These are phyloP conservation scores for Serpula lacrymans DNA, from an alignment of 768 basidiomycete species.

Conservation along the genomic window DNA sequence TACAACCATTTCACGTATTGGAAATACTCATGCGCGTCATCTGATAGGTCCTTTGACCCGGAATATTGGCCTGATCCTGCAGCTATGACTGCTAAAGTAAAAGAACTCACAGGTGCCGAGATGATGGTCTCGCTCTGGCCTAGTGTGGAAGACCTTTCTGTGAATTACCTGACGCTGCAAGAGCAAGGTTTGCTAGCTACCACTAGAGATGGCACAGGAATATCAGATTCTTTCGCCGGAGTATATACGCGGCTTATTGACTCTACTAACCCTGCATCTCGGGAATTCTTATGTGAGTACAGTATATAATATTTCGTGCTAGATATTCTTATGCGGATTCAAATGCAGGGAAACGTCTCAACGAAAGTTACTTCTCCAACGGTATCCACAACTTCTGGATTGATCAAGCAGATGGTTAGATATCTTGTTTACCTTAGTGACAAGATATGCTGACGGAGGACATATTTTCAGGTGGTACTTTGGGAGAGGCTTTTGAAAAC, in stretches of 20 bases:
- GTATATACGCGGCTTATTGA: conserved; percentile 35
- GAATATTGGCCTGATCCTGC: conserved; percentile 33
- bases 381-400: conserved; percentile 39
- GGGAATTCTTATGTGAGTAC: conserved; percentile 32
- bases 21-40: too few species aligned
- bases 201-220: conserved; percentile 33
- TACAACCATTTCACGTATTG: too few species aligned
- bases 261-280: conserved; percentile 33
- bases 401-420: conserved; percentile 34
- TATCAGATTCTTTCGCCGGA: conserved; percentile 33
- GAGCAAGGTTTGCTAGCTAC: conserved; percentile 30
- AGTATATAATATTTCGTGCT: neutral
- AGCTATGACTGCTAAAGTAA: conserved; percentile 31
- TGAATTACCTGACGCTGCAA: conserved; percentile 30
- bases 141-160: conserved; percentile 35
- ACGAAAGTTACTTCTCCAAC: conserved; percentile 34
- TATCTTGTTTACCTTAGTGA: neutral
- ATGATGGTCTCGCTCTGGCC: conserved; percentile 40
- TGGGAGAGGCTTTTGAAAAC: conserved; percentile 34
- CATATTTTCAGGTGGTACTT: conserved; percentile 24
- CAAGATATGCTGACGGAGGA: neutral
- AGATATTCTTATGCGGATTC: neutral
- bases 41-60: conserved; percentile 31
- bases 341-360: conserved; percentile 29
- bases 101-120: conserved; percentile 33